These are phyloP conservation scores for Lachnellula subtilissima DNA, from an alignment of 2,329 filamentous ascomycete species.

Conservation along the genomic window DNA sequence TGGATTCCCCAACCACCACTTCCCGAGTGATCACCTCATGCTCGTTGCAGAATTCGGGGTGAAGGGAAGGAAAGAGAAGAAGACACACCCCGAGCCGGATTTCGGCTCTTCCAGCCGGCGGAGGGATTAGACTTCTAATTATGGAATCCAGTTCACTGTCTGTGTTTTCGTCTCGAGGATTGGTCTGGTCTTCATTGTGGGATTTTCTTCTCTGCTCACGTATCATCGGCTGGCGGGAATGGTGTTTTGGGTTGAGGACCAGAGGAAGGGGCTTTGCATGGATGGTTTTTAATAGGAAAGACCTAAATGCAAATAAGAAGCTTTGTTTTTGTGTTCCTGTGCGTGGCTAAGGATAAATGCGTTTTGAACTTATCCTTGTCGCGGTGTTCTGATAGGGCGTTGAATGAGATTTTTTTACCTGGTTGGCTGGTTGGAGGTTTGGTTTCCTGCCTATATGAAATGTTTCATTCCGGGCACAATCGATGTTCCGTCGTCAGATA, in stretches of 20 bases:
- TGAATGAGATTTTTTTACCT: constrained; percentile 1
- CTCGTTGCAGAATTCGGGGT: constrained; percentile 65
- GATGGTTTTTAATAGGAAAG: constrained; percentile 6
- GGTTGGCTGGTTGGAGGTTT: constrained; percentile 4
- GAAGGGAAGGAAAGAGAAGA: constrained; percentile 53
- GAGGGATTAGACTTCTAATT: constrained; percentile 7
- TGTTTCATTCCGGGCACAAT: neutral
- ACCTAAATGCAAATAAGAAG: neutral
- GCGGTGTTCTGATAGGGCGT: constrained; percentile 23
- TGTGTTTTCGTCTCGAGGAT: constrained; percentile 1
- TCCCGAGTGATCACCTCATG: constrained; percentile 68
- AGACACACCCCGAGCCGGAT: constrained; percentile 28
- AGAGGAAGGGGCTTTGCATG: neutral
- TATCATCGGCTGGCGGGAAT: constrained; percentile 11
- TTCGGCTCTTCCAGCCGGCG: constrained; percentile 29
- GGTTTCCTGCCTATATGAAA: neutral
- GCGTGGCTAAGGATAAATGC: neutral
- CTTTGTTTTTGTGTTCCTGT: constrained; percentile 4
- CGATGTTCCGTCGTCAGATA: neutral
- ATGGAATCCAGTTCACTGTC: constrained; percentile 9
- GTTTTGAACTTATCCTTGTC: constrained; percentile 2
- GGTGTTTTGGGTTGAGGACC: constrained; percentile 17
- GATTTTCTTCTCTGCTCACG: constrained; percentile 15
- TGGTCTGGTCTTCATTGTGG: constrained; percentile 10
- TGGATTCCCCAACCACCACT: constrained; percentile 71